Percentiles rank a stretch among this genome's conserved stretches.
phyloP scores from a whole-genome alignment of 805 yeast genomes.

The Ogataea zsoltii region DNA sequence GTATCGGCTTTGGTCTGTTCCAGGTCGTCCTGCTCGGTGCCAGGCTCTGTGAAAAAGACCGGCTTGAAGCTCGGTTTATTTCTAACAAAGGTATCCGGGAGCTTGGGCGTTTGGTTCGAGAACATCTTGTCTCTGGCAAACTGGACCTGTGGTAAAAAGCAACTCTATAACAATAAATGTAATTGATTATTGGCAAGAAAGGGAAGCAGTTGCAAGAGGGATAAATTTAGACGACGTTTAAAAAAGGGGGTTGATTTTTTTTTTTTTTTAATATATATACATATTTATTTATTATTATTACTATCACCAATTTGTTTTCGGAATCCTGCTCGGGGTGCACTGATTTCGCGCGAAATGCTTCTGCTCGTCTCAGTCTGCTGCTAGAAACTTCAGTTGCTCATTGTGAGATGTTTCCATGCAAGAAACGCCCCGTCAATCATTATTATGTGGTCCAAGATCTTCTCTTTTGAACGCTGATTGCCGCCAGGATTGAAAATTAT shows the following conservation, averaged over 20 bases:
- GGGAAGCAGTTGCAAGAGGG: background rate
- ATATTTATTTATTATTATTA: too few relatives aligned
- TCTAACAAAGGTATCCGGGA: constrained; percentile 17
- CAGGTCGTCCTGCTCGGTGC: constrained; percentile 6
- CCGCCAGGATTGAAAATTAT: too few relatives aligned
- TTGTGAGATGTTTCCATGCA: too few relatives aligned
- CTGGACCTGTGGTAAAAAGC: background rate
- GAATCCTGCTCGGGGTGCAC: too few relatives aligned
- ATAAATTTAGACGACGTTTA: constrained; percentile 4
- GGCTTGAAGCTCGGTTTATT: constrained; percentile 17
- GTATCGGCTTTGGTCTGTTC: constrained; percentile 1
- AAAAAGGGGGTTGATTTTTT: background rate
- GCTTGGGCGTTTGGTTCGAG: constrained; percentile 19
- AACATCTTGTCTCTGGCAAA: constrained; percentile 13
- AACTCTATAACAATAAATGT: constrained; percentile 1
- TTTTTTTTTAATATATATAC: too few relatives aligned
- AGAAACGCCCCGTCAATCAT: too few relatives aligned
- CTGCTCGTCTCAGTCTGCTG: too few relatives aligned
- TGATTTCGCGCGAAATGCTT: too few relatives aligned
- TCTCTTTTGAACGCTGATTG: too few relatives aligned
- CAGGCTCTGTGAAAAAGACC: constrained; percentile 24
- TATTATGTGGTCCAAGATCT: too few relatives aligned
- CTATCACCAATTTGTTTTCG: too few relatives aligned
- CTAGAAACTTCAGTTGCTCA: too few relatives aligned
- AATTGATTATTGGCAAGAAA: background rate